phyloP scores from a whole-genome alignment of 169 alveolate species.

The Eimeria praecox region DNA sequence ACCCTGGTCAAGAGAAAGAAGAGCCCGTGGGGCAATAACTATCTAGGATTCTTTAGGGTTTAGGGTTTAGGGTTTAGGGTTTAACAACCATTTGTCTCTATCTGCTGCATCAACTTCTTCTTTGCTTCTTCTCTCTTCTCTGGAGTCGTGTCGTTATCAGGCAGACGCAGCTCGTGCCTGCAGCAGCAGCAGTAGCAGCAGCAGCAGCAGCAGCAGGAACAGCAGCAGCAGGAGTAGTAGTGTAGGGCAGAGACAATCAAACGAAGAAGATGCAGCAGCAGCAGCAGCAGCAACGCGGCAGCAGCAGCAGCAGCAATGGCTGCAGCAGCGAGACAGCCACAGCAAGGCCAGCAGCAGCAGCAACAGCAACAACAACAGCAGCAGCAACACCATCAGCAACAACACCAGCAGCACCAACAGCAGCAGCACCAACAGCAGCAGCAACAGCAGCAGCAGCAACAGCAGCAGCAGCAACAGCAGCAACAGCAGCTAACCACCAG shows the following conservation, averaged over 20 bases:
- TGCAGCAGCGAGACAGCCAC: neutral
- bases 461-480: constrained; percentile 8
- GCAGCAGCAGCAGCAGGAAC: constrained; percentile 26
- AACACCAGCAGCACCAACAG: neutral
- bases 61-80: too few species aligned
- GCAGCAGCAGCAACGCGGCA: constrained; percentile 20
- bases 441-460: neutral
- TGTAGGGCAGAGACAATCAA: too few species aligned
- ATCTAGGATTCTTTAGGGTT: too few species aligned
- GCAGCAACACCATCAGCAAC: neutral
- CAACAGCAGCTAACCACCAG: neutral
- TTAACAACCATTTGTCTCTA: too few species aligned
- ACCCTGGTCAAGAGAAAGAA: too few species aligned
- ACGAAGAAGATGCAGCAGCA: too few species aligned
- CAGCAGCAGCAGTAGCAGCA: constrained; percentile 47
- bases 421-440: neutral
- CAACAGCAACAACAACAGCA: too few species aligned
- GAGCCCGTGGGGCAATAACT: too few species aligned
- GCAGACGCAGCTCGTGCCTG: constrained; percentile 54
- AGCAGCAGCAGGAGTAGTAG: neutral
- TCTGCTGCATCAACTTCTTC: too few species aligned
- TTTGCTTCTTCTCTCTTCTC: neutral
- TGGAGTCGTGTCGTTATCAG: constrained; percentile 59
- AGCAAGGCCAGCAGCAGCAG: neutral
- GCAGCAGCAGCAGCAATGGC: constrained; percentile 4